A percentile compares a stretch with the other conserved stretches of the same genome.
Evolutionary conservation across 2,329 filamentous ascomycete genomes (phyloP).

Genomic region (Fusarium incarnatum): DNA sequence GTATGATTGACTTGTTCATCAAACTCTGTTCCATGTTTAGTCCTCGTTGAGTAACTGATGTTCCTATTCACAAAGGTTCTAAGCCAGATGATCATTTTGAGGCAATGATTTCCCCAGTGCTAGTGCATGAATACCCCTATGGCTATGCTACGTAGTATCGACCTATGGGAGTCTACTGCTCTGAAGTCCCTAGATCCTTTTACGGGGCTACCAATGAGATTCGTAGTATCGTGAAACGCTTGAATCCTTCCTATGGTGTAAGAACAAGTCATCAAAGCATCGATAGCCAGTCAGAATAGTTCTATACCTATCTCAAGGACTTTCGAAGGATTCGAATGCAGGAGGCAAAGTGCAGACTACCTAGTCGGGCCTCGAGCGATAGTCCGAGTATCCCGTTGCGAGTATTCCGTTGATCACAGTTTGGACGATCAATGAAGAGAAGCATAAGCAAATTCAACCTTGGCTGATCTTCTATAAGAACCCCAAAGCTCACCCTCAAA

Average conservation of each 20-base stretch:
- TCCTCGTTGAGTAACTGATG: not conserved
- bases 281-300: not conserved
- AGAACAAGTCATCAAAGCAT: not conserved
- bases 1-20: not conserved
- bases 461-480: not conserved
- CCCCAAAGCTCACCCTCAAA: not conserved
- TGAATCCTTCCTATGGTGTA: not conserved
- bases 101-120: not conserved
- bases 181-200: not conserved
- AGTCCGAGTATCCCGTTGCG: not conserved
- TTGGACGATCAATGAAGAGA: accelerated
- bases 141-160: not conserved
- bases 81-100: accelerated
- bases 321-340: conserved; percentile 16
- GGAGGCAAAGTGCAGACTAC: not conserved
- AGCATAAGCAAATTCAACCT: accelerated
- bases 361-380: not conserved
- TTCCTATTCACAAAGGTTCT: not conserved
- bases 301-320: not conserved
- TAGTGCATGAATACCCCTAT: not conserved
- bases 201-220: not conserved
- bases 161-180: not conserved
- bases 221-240: not conserved
- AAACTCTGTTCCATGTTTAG: not conserved
- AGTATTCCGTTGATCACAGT: accelerated